phyloP scores from a whole-genome alignment of 345 rosid species.

The Camelina hispida region DNA sequence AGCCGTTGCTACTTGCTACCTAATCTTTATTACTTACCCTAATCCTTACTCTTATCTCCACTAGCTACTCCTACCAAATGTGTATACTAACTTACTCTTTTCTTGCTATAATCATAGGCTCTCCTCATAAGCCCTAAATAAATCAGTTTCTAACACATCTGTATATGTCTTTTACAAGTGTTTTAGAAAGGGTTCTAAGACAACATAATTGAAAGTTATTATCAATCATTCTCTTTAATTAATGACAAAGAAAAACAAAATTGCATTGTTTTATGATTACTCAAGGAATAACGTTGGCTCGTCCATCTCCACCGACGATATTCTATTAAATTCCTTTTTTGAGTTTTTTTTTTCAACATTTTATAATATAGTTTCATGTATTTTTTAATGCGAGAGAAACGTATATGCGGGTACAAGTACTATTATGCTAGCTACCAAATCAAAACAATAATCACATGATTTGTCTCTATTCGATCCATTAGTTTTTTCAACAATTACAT shows the following conservation, averaged over 20 bases:
- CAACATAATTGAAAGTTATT: neutral
- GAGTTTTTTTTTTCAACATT: neutral
- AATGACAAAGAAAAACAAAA: neutral
- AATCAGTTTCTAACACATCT: neutral
- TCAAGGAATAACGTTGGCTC: slow-evolving; percentile 22
- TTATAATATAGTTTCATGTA: neutral
- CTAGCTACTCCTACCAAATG: slow-evolving; percentile 28
- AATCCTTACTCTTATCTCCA: slow-evolving; percentile 32
- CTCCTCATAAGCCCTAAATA: neutral
- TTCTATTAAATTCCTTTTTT: neutral
- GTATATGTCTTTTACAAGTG: neutral
- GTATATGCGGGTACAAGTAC: slow-evolving; percentile 33
- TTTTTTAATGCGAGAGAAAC: slow-evolving; percentile 9
- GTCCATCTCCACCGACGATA: slow-evolving; percentile 39
- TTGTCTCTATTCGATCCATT: slow-evolving; percentile 38
- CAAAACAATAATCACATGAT: slow-evolving; percentile 38
- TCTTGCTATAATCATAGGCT: neutral
- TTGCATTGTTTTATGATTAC: neutral
- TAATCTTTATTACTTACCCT: slow-evolving; percentile 34
- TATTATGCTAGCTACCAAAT: slow-evolving; percentile 38
- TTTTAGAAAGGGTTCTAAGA: neutral
- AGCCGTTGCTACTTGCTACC: neutral
- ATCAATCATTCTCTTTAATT: neutral
- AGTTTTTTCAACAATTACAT: slow-evolving; percentile 18
- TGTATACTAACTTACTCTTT: neutral